These are phyloP conservation scores for Triticum dicoccoides DNA, from an alignment of 176 grass and related monocot species.

Conservation along the genomic window DNA sequence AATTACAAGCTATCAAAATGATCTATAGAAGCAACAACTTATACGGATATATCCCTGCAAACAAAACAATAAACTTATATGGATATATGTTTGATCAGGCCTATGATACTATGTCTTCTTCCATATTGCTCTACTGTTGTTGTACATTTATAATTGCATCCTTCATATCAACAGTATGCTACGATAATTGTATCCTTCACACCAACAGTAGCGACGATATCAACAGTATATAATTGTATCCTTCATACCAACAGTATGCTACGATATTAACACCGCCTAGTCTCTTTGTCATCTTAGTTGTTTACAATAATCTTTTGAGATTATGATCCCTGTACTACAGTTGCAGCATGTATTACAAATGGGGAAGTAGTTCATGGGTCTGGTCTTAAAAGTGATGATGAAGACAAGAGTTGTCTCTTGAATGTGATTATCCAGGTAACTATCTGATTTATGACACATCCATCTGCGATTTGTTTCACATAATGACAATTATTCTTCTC, in stretches of 20 bases:
- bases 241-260: not conserved
- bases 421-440: constrained; percentile 97
- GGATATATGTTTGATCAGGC: too few species aligned
- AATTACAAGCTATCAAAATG: not conserved
- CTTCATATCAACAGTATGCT: too few species aligned
- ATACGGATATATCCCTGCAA: not conserved
- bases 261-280: not conserved
- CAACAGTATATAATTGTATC: not conserved
- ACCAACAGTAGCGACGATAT: too few species aligned
- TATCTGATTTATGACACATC: not conserved
- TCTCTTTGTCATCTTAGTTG: not conserved
- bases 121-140: too few species aligned
- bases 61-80: too few species aligned
- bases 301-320: constrained; percentile 14
- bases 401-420: constrained; percentile 96
- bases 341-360: constrained; percentile 28
- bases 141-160: too few species aligned
- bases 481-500: constrained; percentile 14
- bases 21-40: not conserved
- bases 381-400: constrained; percentile 81
- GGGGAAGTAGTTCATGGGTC: constrained; percentile 52
- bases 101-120: too few species aligned
- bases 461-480: not conserved
- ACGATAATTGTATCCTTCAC: too few species aligned
- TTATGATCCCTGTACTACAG: constrained; percentile 31